Evolutionary conservation across 1,284 basidiomycete species (phyloP).

Genomic region (Chalciporus sp.): DNA sequence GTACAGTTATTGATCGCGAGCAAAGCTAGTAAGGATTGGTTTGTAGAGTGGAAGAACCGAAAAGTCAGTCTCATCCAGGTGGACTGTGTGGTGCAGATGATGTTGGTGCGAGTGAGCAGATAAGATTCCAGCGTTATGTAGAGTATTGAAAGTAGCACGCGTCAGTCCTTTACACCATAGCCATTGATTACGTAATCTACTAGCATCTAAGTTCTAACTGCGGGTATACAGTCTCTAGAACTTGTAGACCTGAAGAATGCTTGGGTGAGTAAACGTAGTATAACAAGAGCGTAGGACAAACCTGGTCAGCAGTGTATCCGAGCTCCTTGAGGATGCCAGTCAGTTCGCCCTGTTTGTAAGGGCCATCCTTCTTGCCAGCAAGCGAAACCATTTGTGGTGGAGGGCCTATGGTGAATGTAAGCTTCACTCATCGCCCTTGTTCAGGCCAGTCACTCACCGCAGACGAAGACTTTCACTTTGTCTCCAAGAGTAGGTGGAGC

Average conservation of each 20-base stretch:
- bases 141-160: constrained; percentile 25
- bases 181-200: constrained; percentile 34
- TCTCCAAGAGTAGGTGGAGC: constrained; percentile 68
- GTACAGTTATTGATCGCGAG: constrained; percentile 1
- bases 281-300: constrained; percentile 31
- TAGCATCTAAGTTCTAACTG: background rate
- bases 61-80: constrained; percentile 25
- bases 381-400: constrained; percentile 82
- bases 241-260: constrained; percentile 54
- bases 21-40: constrained; percentile 5
- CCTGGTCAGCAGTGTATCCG: constrained; percentile 84
- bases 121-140: constrained; percentile 6
- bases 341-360: constrained; percentile 80
- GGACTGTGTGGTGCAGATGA: background rate
- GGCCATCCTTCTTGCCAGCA: constrained; percentile 77
- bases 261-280: constrained; percentile 11
- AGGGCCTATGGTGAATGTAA: constrained; percentile 54
- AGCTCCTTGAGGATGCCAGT: constrained; percentile 84
- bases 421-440: background rate
- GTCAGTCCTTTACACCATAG: constrained; percentile 22
- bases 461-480: constrained; percentile 89
- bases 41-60: constrained; percentile 3
- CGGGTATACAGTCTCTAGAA: constrained; percentile 39
- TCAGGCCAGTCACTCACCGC: constrained; percentile 53
- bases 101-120: constrained; percentile 3